These are phyloP conservation scores for Edaphochlamys debaryana DNA, from an alignment of 139 green algal species.

Conservation along the genomic window DNA sequence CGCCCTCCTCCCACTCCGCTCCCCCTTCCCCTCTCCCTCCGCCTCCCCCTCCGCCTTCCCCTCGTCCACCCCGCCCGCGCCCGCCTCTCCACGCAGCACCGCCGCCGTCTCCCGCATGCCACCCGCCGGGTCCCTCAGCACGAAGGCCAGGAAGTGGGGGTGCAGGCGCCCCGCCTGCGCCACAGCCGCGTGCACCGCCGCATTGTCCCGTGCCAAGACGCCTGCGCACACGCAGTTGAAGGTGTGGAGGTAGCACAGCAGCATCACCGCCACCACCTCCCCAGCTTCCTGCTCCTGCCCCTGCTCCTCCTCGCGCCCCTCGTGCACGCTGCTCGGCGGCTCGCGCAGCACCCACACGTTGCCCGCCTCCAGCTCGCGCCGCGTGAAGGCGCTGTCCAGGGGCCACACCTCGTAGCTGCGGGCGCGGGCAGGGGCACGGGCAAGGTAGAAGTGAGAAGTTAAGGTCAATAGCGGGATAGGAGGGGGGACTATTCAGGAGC, in stretches of 20 bases:
- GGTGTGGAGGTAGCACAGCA: conserved; percentile 5
- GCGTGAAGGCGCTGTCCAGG: conserved; percentile 16
- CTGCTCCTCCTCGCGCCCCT: not conserved
- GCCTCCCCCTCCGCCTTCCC: too few relatives aligned
- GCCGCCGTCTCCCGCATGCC: not conserved
- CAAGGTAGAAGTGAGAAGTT: too few relatives aligned
- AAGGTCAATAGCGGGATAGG: too few relatives aligned
- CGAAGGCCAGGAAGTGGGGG: conserved; percentile 14
- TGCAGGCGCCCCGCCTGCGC: not conserved
- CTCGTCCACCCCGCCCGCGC: not conserved
- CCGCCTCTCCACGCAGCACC: not conserved
- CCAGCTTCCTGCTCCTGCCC: too few relatives aligned
- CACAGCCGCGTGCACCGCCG: not conserved
- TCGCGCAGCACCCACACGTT: conserved; percentile 14
- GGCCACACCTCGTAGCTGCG: conserved; percentile 24
- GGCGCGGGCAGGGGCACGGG: not conserved
- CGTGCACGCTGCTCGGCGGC: not conserved
- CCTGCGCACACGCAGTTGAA: conserved; percentile 2
- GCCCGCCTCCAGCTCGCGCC: conserved; percentile 20
- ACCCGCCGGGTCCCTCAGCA: not conserved
- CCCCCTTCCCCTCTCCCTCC: too few relatives aligned
- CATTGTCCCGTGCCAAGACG: conserved; percentile 17
- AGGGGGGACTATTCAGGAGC: too few relatives aligned
- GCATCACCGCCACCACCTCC: not conserved
- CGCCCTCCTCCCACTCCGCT: too few relatives aligned